phyloP scores from a whole-genome alignment of 352 stramenopile species.

The Phytopythium ostracodes region DNA sequence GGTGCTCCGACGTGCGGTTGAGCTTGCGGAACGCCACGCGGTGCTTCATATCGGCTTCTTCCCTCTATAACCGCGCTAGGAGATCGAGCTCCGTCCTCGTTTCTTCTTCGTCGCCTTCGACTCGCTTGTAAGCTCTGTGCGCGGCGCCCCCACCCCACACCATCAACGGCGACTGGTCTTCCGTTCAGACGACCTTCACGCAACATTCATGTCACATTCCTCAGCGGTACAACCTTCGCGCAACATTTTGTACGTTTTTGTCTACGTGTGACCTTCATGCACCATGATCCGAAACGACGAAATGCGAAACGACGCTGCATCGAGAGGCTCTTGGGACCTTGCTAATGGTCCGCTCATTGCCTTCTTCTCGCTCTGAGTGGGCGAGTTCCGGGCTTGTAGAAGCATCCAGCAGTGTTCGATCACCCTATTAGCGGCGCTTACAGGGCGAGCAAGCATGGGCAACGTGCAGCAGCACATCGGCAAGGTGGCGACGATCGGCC shows the following conservation, averaged over 20 bases:
- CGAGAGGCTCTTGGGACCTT: not conserved
- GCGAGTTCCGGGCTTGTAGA: not conserved
- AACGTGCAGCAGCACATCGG: slow-evolving; percentile 82
- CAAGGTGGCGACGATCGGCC: slow-evolving; percentile 53
- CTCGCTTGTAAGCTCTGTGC: slow-evolving; percentile 10
- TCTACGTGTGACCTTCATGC: not conserved
- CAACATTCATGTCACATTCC: not conserved
- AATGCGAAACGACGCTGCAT: slow-evolving; percentile 3
- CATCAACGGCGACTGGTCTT: slow-evolving; percentile 9
- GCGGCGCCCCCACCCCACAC: slow-evolving; percentile 5
- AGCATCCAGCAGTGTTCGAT: not conserved
- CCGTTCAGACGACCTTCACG: slow-evolving; percentile 8
- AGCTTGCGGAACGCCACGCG: slow-evolving; percentile 88
- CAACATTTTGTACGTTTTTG: not conserved
- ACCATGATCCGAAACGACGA: not conserved
- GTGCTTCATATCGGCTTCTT: slow-evolving; percentile 65
- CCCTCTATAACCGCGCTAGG: not conserved
- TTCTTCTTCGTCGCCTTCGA: not conserved
- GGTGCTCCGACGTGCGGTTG: slow-evolving; percentile 90
- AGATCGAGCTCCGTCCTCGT: slow-evolving; percentile 10
- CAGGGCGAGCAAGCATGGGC: slow-evolving; percentile 27
- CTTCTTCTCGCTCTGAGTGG: not conserved
- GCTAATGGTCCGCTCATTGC: not conserved
- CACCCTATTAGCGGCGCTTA: too few relatives aligned
- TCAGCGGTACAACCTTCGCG: not conserved